Base-by-base conservation (phyloP, 1,284 basidiomycete genomes). In the Omphalotus olearius region DNA sequence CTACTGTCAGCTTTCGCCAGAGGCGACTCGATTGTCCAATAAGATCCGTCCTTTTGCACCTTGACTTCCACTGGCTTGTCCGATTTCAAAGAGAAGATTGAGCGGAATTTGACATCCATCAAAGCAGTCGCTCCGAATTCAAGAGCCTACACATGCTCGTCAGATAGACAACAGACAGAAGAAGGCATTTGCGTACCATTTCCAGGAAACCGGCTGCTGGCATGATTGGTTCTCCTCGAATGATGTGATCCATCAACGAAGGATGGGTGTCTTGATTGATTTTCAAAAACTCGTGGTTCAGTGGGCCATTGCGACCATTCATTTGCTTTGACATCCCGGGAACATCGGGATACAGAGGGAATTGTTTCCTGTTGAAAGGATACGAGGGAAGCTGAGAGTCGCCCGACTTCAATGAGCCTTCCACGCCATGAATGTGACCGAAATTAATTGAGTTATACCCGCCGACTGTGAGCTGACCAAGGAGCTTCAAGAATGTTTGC, bases 181-280 rank as follows among this genome's bases (percentile, higher is more conserved):
- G 13, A 14, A 23, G 13, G 44, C 23, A 46, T 28, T 3, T 33
- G 7, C 30, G 7, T 51, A 75, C 73, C 69, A 74, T 70, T 53
- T 76, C 75, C 2, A 76, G 47, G 52, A 63, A 76, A 1, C 70
- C 75, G 14, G 73, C 64, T 1, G 72, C 73, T 1, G 75, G 73
- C 64, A 77, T 68, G 49, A 76, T 74, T 0, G 73, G 66, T 45
- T 74, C 69, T 40, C 70, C 62, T 44, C 62, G 60, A 45, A 75
- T 70, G 39, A 74, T 59, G 56, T 76, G 74, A 25, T 72, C 63
- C 1, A 66, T 68, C 2, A 75, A 54, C 1, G 50, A 58, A 0
- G 71, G 70, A 55, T 73, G 72, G 2, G 68, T 71, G 17, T 60
- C 51, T 6, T 59, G 46, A 55, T 68, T 72, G 23, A 75, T 58